Base-by-base conservation (phyloP, 1,139 yeast genomes). In the Kodamaea sp. region DNA sequence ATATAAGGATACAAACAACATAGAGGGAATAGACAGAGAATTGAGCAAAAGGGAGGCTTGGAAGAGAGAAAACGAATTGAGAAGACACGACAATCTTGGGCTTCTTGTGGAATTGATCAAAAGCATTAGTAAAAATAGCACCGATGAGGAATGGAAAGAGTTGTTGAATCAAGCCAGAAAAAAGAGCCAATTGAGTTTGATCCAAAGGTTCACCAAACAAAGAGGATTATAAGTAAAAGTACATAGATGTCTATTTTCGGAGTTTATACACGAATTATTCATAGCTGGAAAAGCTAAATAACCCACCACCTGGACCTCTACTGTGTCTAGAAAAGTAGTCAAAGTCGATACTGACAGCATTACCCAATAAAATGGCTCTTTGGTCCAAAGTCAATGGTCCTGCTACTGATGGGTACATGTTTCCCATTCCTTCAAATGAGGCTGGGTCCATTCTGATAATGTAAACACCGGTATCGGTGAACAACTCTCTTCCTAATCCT, bases 381-480 rank as follows among this genome's bases (percentile, higher is more conserved):
- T 92, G 88, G 51, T 85, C 95, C 30, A 88, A 62, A 2, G 84
- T 76, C 58, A 89, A 57, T 2, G 70, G 70, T 2, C 70, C 73
- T 1, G 73, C 61, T 1, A 68, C 62, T 13, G 57, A 47, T 6
- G 73, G 72, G 43, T 68, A 72, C 28, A 62, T 35, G 26, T 58
- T 59, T 11, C 70, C 74, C 51, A 69, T 54, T 1, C 77, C 80
- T 12, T 63, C 72, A 49, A 80, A 76, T 46, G 82, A 67, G 9
- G 72, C 68, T 2, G 90, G 84, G 49, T 87, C 95, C 86, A 88
- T 83, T 40, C 96, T 65, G 22, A 92, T 63, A 9, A 89, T 78
- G 57, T 92, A 92, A 2, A 88, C 90, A 43, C 97, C 97, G 0
- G 96, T 85, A 59, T 92, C 97, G 0, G 97, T 90, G 54, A 90